Conservation (phyloP, 1,284 basidiomycete genomes). For the Trametes polyzona region DNA sequence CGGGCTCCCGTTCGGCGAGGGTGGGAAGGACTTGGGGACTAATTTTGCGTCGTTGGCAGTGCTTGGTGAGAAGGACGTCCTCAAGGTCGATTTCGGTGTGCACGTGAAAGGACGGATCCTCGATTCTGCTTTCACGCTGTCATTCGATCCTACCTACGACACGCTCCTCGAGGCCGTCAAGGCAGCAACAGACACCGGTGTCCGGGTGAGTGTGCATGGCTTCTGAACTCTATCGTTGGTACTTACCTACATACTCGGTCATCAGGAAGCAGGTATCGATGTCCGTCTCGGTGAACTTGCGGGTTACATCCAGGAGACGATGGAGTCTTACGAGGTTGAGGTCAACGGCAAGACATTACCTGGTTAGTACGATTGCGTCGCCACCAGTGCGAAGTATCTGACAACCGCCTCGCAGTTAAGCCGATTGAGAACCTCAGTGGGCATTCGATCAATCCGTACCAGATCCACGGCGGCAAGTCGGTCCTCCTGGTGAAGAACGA, state of each 20-base stretch:
- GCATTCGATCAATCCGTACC: conserved; percentile 88
- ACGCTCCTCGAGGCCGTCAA: conserved; percentile 89
- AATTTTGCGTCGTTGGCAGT: conserved; percentile 50
- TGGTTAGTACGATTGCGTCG: conserved; percentile 52
- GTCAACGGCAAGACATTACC: conserved; percentile 84
- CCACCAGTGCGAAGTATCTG: conserved; percentile 8
- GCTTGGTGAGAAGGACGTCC: conserved; percentile 81
- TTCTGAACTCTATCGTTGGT: background rate
- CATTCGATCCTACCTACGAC: conserved; percentile 89
- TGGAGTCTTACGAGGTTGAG: conserved; percentile 99
- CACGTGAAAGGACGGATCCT: conserved; percentile 94
- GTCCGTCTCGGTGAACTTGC: conserved; percentile 93
- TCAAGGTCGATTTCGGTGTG: conserved; percentile 97
- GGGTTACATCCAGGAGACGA: conserved; percentile 94
- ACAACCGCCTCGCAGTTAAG: conserved; percentile 66
- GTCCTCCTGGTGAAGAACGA: conserved; percentile 90
- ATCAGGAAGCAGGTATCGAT: conserved; percentile 95
- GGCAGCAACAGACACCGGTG: conserved; percentile 91
- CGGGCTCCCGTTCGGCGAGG: background rate
- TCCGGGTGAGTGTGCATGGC: conserved; percentile 57
- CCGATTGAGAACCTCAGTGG: conserved; percentile 91
- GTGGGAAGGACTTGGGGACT: background rate
- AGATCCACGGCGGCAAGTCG: conserved; percentile 89
- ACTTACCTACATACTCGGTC: background rate
- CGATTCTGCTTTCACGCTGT: conserved; percentile 95